Conservation (phyloP, 140 eudicot species). For the Anethum foeniculum region DNA sequence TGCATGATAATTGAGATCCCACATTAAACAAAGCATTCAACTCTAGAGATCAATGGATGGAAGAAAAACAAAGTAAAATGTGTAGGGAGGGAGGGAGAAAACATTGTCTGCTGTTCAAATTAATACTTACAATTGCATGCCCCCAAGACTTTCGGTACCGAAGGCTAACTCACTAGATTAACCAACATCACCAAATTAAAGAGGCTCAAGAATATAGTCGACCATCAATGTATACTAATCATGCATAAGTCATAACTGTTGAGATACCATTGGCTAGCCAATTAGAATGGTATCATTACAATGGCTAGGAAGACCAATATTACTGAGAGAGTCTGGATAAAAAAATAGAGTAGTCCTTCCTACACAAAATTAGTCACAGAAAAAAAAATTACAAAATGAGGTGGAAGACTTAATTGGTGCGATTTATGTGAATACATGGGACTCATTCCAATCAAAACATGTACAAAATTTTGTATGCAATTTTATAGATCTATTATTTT, state of each 20-base stretch:
- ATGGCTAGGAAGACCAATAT: too few species aligned
- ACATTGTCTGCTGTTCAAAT: conserved; percentile 18
- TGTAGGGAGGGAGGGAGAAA: conserved; percentile 22
- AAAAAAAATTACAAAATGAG: too few species aligned
- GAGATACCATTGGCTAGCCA: not conserved
- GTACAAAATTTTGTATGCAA: too few species aligned
- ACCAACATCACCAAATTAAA: not conserved
- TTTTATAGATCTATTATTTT: too few species aligned
- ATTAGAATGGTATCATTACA: not conserved
- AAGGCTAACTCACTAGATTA: conserved; percentile 19
- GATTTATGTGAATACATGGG: too few species aligned
- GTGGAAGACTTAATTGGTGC: too few species aligned
- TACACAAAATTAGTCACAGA: too few species aligned
- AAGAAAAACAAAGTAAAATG: not conserved
- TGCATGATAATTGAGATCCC: conserved; percentile 17
- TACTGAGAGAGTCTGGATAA: too few species aligned
- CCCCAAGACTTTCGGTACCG: conserved; percentile 33
- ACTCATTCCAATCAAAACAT: too few species aligned
- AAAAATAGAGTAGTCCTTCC: too few species aligned
- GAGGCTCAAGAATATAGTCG: not conserved
- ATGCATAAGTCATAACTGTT: conserved; percentile 1
- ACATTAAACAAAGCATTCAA: conserved; percentile 16
- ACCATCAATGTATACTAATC: conserved; percentile 8
- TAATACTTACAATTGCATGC: conserved; percentile 9
- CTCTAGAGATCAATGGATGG: conserved; percentile 14